Percentiles rank a stretch among this genome's conserved stretches.
phyloP scores from a whole-genome alignment of 176 grass and related monocot genomes.

The Avena atlantica region DNA sequence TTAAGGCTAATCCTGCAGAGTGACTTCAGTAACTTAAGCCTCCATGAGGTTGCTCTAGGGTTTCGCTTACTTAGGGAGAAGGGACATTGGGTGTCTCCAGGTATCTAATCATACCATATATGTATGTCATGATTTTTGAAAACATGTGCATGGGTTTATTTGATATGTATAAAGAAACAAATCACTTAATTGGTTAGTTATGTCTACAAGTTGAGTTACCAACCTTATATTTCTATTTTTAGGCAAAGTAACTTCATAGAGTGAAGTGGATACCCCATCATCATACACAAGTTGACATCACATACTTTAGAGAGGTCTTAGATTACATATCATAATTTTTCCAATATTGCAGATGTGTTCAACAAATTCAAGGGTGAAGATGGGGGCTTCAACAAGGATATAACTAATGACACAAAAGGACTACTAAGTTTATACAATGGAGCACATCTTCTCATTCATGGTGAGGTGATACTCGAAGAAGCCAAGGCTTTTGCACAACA shows the following conservation, averaged over 20 bases:
- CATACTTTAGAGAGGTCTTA: neutral
- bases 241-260: neutral
- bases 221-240: neutral
- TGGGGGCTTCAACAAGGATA: neutral
- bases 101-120: neutral
- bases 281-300: neutral
- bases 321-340: neutral
- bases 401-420: constrained; percentile 15
- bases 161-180: no score
- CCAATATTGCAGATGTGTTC: constrained; percentile 34
- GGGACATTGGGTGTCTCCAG: constrained; percentile 14
- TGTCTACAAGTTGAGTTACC: neutral
- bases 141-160: no score
- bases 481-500: neutral
- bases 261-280: neutral
- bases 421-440: constrained; percentile 40
- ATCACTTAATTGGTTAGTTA: no score
- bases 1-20: neutral
- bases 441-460: neutral
- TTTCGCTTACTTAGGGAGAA: constrained; percentile 45
- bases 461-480: neutral
- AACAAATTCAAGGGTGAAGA: constrained; percentile 24
- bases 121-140: no score
- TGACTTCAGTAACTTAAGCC: neutral
- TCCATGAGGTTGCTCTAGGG: neutral